phyloP scores from a whole-genome alignment of 2,329 filamentous ascomycete genomes.

The Ophiostoma fasciatum region DNA sequence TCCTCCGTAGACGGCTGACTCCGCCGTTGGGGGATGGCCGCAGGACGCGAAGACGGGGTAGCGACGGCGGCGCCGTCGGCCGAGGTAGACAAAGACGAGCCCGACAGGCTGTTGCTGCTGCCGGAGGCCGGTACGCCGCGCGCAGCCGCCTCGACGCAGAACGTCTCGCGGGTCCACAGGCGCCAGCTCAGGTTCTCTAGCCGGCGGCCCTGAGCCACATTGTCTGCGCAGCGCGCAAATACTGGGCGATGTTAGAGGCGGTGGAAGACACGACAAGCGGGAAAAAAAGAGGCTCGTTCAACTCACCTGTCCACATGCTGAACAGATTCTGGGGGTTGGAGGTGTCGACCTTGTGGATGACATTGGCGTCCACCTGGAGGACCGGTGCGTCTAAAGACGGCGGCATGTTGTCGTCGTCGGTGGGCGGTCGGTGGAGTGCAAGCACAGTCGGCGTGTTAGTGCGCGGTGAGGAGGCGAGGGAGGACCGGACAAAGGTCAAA shows the following conservation, averaged over 20 bases:
- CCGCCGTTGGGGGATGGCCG: constrained; percentile 26
- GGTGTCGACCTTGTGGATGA: constrained; percentile 91
- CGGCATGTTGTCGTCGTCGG: constrained; percentile 49
- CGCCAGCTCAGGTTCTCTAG: constrained; percentile 95
- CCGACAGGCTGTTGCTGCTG: no score
- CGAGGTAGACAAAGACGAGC: no score
- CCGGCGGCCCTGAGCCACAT: constrained; percentile 80
- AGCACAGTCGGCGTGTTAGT: no score
- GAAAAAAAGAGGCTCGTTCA: background rate
- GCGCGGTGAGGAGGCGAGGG: no score
- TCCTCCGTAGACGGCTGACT: constrained; percentile 28
- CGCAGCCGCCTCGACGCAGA: constrained; percentile 61
- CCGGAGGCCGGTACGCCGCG: no score
- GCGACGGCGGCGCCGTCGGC: constrained; percentile 31
- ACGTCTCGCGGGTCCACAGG: constrained; percentile 85
- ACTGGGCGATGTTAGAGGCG: constrained; percentile 41
- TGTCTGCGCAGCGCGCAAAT: constrained; percentile 87
- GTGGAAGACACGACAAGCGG: background rate
- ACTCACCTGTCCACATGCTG: constrained; percentile 84
- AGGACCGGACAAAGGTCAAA: no score
- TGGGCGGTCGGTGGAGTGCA: no score
- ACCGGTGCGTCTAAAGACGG: constrained; percentile 71
- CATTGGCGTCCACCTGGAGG: constrained; percentile 77
- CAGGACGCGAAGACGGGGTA: constrained; percentile 28
- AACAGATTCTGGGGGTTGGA: constrained; percentile 84